Evolutionary conservation across 257 asterid genomes (phyloP).

Genomic region (Rubia yunnanensis): DNA sequence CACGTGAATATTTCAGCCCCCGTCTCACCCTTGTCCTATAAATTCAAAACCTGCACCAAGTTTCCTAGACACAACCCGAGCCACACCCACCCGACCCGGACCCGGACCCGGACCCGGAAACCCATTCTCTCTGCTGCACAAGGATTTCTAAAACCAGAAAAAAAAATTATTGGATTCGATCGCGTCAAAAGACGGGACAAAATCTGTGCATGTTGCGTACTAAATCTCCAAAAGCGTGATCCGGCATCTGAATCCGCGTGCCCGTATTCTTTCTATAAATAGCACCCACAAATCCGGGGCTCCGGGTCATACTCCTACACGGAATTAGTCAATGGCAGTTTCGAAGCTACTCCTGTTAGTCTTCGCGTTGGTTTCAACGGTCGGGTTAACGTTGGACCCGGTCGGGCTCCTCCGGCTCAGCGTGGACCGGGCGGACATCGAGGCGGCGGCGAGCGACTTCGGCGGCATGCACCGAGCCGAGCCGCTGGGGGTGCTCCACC

Average conservation of each 20-base stretch:
- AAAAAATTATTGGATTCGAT: neutral
- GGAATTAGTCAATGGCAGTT: slow-evolving; percentile 22
- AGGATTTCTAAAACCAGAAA: neutral
- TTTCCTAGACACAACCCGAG: slow-evolving; percentile 29
- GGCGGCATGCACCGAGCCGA: slow-evolving; percentile 35
- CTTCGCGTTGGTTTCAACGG: slow-evolving; percentile 47
- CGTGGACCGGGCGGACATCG: slow-evolving; percentile 37
- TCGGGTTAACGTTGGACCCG: slow-evolving; percentile 54
- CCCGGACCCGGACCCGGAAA: neutral
- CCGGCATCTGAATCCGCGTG: slow-evolving; percentile 14
- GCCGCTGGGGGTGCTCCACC: slow-evolving; percentile 58
- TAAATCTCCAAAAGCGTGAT: slow-evolving; percentile 47
- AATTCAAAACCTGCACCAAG: slow-evolving; percentile 35
- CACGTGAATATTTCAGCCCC: slow-evolving; percentile 30
- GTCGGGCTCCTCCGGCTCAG: slow-evolving; percentile 34
- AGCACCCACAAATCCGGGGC: too few relatives aligned
- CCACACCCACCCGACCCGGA: neutral
- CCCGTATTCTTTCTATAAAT: slow-evolving; percentile 6
- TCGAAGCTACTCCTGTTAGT: slow-evolving; percentile 32
- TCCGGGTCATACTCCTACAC: neutral
- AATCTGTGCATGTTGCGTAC: slow-evolving; percentile 48
- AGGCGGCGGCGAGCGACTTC: slow-evolving; percentile 43
- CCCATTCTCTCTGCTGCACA: neutral
- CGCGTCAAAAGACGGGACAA: slow-evolving; percentile 12
- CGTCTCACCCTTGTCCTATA: slow-evolving; percentile 29